These are phyloP conservation scores for Plenodomus tracheiphilus DNA, from an alignment of 2,329 filamentous ascomycete species.

Conservation along the genomic window DNA sequence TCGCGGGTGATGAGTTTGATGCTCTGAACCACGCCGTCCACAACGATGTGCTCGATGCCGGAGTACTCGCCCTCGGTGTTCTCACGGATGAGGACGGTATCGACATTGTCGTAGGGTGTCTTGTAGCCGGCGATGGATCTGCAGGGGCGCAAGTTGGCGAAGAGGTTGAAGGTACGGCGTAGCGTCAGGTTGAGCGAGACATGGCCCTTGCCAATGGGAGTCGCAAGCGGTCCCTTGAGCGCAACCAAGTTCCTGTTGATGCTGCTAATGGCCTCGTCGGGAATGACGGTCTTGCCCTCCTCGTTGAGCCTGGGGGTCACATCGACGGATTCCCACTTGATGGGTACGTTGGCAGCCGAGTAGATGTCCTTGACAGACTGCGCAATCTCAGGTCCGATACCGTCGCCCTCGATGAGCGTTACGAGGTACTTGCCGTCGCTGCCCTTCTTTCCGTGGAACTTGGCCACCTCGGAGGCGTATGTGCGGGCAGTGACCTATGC, in stretches of 20 bases:
- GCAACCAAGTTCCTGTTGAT: slow-evolving; percentile 96
- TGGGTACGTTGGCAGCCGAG: slow-evolving; percentile 88
- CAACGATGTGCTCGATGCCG: slow-evolving; percentile 96
- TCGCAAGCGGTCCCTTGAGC: slow-evolving; percentile 97
- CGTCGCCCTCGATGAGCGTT: slow-evolving; percentile 97
- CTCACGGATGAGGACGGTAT: slow-evolving; percentile 97
- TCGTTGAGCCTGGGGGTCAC: slow-evolving; percentile 92
- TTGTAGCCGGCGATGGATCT: slow-evolving; percentile 96
- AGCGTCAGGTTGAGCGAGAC: slow-evolving; percentile 98
- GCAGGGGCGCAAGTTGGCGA: slow-evolving; percentile 98
- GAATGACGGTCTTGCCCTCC: slow-evolving; percentile 94
- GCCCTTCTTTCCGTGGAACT: slow-evolving; percentile 91
- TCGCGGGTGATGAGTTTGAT: slow-evolving; percentile 99
- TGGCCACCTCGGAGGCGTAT: slow-evolving; percentile 74
- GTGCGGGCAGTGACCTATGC: slow-evolving; percentile 37
- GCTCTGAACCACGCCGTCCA: slow-evolving; percentile 96
- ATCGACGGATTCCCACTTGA: slow-evolving; percentile 97
- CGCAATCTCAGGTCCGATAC: slow-evolving; percentile 96
- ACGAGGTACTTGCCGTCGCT: slow-evolving; percentile 93
- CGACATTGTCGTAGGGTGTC: slow-evolving; percentile 95
- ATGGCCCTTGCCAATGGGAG: slow-evolving; percentile 96
- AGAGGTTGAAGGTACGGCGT: slow-evolving; percentile 98
- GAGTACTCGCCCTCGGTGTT: slow-evolving; percentile 99
- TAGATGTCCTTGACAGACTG: slow-evolving; percentile 99
- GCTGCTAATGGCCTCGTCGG: slow-evolving; percentile 88